A percentile compares a stretch with the other conserved stretches of the same genome.
phyloP scores from a whole-genome alignment of 2,329 filamentous ascomycete species.

The Chrysoporthe austroafricana region DNA sequence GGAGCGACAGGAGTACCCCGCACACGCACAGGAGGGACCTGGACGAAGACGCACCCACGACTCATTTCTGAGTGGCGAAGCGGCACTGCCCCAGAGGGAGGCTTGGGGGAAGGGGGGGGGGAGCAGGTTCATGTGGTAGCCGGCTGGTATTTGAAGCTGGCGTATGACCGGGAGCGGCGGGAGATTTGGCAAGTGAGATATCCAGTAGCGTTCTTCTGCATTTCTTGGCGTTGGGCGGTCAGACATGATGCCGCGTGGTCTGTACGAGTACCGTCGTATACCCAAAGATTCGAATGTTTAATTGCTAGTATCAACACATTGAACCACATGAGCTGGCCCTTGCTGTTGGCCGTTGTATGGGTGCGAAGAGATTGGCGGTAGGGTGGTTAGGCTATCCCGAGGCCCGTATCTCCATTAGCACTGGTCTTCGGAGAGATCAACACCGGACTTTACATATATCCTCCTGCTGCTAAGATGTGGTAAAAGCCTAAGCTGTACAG shows the following conservation, averaged over 20 bases:
- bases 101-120: too few relatives aligned
- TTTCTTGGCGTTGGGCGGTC: background rate
- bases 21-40: conserved; percentile 8
- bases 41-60: background rate
- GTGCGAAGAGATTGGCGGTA: too few relatives aligned
- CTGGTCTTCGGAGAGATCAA: too few relatives aligned
- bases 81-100: too few relatives aligned
- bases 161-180: background rate
- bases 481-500: too few relatives aligned
- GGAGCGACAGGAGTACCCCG: conserved; percentile 16
- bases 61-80: conserved; percentile 13
- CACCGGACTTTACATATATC: too few relatives aligned
- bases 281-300: background rate
- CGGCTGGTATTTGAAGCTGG: background rate
- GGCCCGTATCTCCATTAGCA: too few relatives aligned
- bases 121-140: background rate
- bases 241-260: background rate
- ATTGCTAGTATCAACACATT: background rate
- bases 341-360: too few relatives aligned
- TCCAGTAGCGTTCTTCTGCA: background rate
- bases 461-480: too few relatives aligned
- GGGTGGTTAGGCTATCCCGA: too few relatives aligned
- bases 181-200: background rate
- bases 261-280: background rate
- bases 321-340: too few relatives aligned